A percentile compares a stretch with the other conserved stretches of the same genome.
Conservation (phyloP, 352 stramenopile species). For the Phytophthora multivora region DNA sequence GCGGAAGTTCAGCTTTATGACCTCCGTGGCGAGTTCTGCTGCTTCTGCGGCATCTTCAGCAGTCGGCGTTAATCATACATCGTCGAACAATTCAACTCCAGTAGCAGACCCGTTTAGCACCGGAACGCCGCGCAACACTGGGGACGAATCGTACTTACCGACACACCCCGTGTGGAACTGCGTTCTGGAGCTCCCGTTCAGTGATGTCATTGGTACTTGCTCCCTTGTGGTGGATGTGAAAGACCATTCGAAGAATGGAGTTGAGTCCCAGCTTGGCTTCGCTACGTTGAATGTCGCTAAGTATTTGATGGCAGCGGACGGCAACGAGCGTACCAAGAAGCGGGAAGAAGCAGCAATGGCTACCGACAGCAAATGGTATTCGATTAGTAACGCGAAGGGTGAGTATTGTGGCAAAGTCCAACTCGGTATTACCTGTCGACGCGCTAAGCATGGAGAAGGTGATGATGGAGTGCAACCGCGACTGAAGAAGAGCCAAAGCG, state of each 20-base stretch:
- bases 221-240: slow-evolving; percentile 78
- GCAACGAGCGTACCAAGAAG: slow-evolving; percentile 34
- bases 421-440: slow-evolving; percentile 76
- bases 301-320: slow-evolving; percentile 78
- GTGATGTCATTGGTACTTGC: slow-evolving; percentile 76
- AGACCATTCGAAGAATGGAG: slow-evolving; percentile 53
- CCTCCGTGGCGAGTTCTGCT: slow-evolving; percentile 42
- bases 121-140: slow-evolving; percentile 57
- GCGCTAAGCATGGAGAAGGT: slow-evolving; percentile 28
- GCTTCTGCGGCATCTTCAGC: slow-evolving; percentile 41
- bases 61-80: slow-evolving; percentile 24
- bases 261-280: slow-evolving; percentile 61
- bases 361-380: slow-evolving; percentile 84
- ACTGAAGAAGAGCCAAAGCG: slow-evolving; percentile 78
- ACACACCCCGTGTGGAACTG: slow-evolving; percentile 87
- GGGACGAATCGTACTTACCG: slow-evolving; percentile 60
- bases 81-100: slow-evolving; percentile 26
- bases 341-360: slow-evolving; percentile 76
- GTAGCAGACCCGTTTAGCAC: slow-evolving; percentile 54
- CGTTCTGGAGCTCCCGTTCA: slow-evolving; percentile 76
- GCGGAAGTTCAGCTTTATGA: slow-evolving; percentile 78
- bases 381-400: slow-evolving; percentile 82
- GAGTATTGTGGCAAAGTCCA: slow-evolving; percentile 89
- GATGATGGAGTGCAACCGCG: slow-evolving; percentile 52
- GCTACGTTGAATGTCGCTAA: slow-evolving; percentile 81